These are phyloP conservation scores for Babesia sp. DNA, from an alignment of 169 alveolate genomes.

Conservation along the genomic window DNA sequence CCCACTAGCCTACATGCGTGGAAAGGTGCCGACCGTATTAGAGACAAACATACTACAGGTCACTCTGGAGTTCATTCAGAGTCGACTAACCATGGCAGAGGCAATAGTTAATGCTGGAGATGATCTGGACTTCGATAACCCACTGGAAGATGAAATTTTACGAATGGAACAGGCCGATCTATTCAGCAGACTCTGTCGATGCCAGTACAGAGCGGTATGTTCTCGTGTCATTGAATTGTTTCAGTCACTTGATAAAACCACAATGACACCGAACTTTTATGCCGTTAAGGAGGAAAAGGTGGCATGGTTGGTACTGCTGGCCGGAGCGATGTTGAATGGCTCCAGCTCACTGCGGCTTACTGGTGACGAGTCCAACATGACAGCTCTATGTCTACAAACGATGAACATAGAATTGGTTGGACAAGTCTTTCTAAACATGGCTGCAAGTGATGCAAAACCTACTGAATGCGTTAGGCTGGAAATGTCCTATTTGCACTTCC, in stretches of 20 bases:
- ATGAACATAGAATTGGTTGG: constrained; percentile 80
- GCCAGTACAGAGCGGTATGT: constrained; percentile 70
- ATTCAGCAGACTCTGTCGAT: constrained; percentile 76
- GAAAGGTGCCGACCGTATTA: constrained; percentile 79
- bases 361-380: constrained; percentile 55
- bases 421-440: constrained; percentile 76
- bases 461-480: constrained; percentile 81
- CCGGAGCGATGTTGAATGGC: constrained; percentile 77
- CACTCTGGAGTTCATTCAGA: constrained; percentile 77
- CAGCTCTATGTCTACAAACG: constrained; percentile 61
- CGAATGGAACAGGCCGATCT: constrained; percentile 82
- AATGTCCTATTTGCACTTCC: constrained; percentile 84
- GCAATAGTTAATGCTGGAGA: constrained; percentile 66
- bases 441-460: constrained; percentile 66
- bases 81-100: constrained; percentile 80
- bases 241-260: constrained; percentile 27
- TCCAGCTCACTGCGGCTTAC: constrained; percentile 67
- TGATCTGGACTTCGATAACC: constrained; percentile 65
- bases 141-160: constrained; percentile 73
- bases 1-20: constrained; percentile 83
- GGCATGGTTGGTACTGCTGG: constrained; percentile 76
- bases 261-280: constrained; percentile 23
- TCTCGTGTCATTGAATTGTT: constrained; percentile 32
- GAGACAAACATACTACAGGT: constrained; percentile 78
- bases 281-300: constrained; percentile 71